Conservation (phyloP, 1,284 basidiomycete genomes). For the Cerrena zonata region DNA sequence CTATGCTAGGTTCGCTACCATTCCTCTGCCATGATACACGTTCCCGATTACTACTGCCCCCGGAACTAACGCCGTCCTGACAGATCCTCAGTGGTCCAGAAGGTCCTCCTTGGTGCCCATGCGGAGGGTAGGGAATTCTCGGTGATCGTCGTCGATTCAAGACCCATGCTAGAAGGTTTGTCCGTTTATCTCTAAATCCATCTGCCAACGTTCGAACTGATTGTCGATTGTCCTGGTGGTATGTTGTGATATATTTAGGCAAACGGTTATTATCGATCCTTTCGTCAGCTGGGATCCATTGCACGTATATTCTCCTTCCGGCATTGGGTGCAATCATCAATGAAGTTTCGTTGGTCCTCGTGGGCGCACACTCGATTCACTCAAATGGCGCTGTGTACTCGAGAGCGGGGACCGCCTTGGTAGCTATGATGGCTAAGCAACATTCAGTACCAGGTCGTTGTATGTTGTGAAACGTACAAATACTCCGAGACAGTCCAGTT, state of each 20-base stretch:
- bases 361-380: constrained; percentile 91
- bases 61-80: not conserved
- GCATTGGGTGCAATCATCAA: constrained; percentile 80
- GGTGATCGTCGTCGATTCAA: constrained; percentile 91
- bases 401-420: constrained; percentile 89
- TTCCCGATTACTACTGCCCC: not conserved
- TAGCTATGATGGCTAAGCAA: constrained; percentile 92
- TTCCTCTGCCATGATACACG: not conserved
- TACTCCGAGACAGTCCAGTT: constrained; percentile 90
- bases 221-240: no score
- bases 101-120: constrained; percentile 78
- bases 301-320: constrained; percentile 89
- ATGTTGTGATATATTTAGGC: constrained; percentile 43
- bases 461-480: constrained; percentile 98
- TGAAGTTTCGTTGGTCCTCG: constrained; percentile 75
- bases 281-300: constrained; percentile 70
- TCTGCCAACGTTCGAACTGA: no score
- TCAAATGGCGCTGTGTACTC: constrained; percentile 94
- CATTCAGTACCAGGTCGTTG: constrained; percentile 88
- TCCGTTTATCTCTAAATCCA: no score
- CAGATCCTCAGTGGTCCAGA: constrained; percentile 92
- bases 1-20: constrained; percentile 68
- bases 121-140: constrained; percentile 72
- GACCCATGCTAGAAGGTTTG: constrained; percentile 86
- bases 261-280: constrained; percentile 75